Evolutionary conservation across 306 rosid species (phyloP).

Genomic region (Inga leiocalycina): DNA sequence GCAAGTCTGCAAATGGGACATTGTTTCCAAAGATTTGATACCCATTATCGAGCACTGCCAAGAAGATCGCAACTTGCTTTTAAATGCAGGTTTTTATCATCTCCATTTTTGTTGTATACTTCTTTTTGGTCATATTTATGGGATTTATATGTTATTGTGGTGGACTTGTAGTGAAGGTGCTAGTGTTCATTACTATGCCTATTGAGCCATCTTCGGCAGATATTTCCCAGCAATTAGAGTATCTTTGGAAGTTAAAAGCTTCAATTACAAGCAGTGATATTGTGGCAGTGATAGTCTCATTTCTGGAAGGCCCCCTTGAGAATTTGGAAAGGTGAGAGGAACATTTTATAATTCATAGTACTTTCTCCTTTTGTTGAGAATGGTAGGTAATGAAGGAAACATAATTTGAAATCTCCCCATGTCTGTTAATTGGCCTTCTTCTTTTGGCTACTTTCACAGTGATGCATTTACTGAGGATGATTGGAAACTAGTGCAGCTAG

Average conservation of each 20-base stretch:
- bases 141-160: not conserved
- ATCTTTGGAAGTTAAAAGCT: constrained; percentile 81
- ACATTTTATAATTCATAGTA: not conserved
- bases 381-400: not conserved
- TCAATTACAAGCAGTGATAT: constrained; percentile 68
- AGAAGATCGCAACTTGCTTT: constrained; percentile 67
- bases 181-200: constrained; percentile 96
- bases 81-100: constrained; percentile 57
- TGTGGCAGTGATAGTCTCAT: constrained; percentile 60
- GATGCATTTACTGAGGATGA: constrained; percentile 87
- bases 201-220: constrained; percentile 75
- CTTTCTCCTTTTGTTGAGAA: constrained; percentile 15
- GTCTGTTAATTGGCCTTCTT: not conserved
- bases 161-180: constrained; percentile 68
- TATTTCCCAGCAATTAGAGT: constrained; percentile 76
- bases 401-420: not conserved
- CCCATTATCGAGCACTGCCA: constrained; percentile 75
- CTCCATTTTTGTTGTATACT: not conserved
- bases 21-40: constrained; percentile 67
- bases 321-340: constrained; percentile 74
- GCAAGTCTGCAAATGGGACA: constrained; percentile 91
- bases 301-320: constrained; percentile 82
- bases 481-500: constrained; percentile 92
- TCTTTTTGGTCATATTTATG: not conserved
- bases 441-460: constrained; percentile 45